phyloP scores from a whole-genome alignment of 352 stramenopile species.

The Phytophthora chlamydospora region DNA sequence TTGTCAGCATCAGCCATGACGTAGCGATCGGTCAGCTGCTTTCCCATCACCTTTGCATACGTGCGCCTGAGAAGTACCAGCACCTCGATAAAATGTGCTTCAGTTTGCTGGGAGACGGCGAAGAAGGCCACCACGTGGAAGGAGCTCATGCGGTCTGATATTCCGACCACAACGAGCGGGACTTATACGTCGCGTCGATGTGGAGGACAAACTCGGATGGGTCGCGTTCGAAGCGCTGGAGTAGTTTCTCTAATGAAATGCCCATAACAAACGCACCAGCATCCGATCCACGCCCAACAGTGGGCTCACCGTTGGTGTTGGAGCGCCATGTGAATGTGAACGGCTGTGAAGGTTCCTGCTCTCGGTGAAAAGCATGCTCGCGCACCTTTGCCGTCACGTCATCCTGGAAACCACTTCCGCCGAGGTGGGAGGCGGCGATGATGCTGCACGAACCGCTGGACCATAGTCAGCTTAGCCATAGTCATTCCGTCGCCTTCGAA shows the following conservation, averaged over 20 bases:
- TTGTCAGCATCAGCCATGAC: conserved; percentile 25
- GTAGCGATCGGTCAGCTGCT: conserved; percentile 5
- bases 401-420: conserved; percentile 17
- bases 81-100: not conserved
- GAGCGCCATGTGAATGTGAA: conserved; percentile 9
- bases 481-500: conserved; percentile 1
- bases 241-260: conserved; percentile 4
- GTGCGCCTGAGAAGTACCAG: not conserved
- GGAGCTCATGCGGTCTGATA: conserved; percentile 16
- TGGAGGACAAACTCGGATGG: not conserved
- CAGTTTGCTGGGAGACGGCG: conserved; percentile 14
- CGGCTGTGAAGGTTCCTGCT: not conserved
- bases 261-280: conserved; percentile 4
- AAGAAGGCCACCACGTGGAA: conserved; percentile 29
- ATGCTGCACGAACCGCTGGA: conserved; percentile 19
- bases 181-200: not conserved
- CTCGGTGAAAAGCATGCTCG: conserved; percentile 2
- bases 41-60: not conserved
- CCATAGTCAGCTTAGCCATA: not conserved
- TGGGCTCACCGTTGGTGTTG: not conserved
- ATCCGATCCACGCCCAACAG: conserved; percentile 12
- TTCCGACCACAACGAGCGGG: conserved; percentile 6
- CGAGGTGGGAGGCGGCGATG: conserved; percentile 1
- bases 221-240: conserved; percentile 4
- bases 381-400: not conserved